These are phyloP conservation scores for Serendipita sp. DNA, from an alignment of 768 basidiomycete genomes.

Conservation along the genomic window DNA sequence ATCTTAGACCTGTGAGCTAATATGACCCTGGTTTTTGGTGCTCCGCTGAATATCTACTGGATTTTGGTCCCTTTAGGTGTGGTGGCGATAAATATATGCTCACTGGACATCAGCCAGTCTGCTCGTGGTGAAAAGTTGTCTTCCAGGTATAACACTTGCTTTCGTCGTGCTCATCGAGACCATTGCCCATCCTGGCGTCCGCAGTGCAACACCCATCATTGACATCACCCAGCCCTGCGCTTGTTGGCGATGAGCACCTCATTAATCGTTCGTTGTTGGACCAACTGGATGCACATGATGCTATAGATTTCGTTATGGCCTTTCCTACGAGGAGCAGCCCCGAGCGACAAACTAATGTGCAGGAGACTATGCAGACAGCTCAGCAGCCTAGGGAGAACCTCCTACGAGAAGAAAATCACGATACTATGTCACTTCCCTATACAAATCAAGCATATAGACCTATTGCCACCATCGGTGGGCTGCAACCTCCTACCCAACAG, in stretches of 20 bases:
- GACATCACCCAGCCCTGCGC: constrained; percentile 17
- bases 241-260: constrained; percentile 49
- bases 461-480: background rate
- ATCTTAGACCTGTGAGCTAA: no score
- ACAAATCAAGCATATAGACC: background rate
- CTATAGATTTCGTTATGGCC: background rate
- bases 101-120: background rate
- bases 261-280: constrained; percentile 75
- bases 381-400: background rate
- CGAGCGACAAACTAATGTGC: background rate
- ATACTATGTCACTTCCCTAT: background rate
- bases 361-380: background rate
- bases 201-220: constrained; percentile 8
- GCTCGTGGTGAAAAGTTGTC: constrained; percentile 5
- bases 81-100: background rate
- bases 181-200: constrained; percentile 15
- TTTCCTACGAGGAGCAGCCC: background rate
- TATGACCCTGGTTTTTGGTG: no score
- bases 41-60: no score
- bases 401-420: background rate
- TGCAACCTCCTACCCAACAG: constrained; percentile 2
- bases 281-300: constrained; percentile 62
- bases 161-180: constrained; percentile 7
- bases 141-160: constrained; percentile 2
- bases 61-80: background rate